Evolutionary conservation across 441 rosid genomes (phyloP).

Genomic region (Euphorbia schlechtendalii): DNA sequence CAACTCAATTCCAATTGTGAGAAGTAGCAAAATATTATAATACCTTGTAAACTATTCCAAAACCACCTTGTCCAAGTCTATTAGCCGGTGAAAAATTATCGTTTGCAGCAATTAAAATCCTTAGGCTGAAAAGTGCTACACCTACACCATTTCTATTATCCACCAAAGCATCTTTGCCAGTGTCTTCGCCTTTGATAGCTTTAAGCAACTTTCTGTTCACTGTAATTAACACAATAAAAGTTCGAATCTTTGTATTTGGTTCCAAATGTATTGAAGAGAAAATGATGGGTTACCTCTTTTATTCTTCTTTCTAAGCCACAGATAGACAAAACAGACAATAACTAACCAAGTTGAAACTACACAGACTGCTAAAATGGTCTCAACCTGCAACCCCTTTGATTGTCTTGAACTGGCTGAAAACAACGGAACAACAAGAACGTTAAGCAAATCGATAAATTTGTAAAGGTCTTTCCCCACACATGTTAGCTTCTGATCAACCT

Average conservation of each 20-base stretch:
- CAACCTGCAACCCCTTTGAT: not conserved
- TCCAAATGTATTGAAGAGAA: not conserved
- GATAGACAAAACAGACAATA: not conserved
- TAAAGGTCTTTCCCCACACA: too few relatives aligned
- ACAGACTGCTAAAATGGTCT: not conserved
- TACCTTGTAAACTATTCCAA: conserved; percentile 15
- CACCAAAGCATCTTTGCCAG: not conserved
- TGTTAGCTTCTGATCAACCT: too few relatives aligned
- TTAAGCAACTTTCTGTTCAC: not conserved
- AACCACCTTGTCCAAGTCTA: conserved; percentile 14
- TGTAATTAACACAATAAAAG: not conserved
- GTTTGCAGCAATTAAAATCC: not conserved
- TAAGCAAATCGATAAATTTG: too few relatives aligned
- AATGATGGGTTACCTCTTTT: not conserved
- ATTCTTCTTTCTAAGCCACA: not conserved
- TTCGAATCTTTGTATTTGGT: not conserved
- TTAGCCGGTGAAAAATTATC: conserved; percentile 8
- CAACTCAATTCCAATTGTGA: not conserved
- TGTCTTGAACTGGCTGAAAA: not conserved
- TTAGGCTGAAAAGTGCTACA: not conserved
- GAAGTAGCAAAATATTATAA: not conserved
- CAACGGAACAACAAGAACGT: not conserved
- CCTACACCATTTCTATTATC: not conserved
- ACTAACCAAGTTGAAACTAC: conserved; percentile 3
- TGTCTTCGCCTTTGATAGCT: not conserved